Percentiles rank a stretch among this genome's conserved stretches.
Conservation (phyloP, 352 stramenopile genomes). For the Paralagenidium karlingii region DNA sequence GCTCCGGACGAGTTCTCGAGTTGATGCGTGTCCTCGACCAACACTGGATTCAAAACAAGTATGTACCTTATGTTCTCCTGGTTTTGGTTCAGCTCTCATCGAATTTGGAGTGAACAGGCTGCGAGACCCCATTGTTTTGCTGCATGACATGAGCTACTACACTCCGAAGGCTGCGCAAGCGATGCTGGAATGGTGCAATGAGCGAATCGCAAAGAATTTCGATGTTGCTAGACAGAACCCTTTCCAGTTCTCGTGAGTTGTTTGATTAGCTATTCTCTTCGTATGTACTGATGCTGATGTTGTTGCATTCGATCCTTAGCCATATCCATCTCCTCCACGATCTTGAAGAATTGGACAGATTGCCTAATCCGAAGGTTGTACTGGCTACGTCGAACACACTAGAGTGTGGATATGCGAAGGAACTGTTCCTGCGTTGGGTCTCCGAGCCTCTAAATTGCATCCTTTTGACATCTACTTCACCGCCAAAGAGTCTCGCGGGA, state of each 20-base stretch:
- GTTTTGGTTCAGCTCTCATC: background rate
- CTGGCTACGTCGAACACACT: conserved; percentile 65
- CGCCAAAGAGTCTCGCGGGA: conserved; percentile 52
- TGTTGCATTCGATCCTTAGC: conserved; percentile 8
- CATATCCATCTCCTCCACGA: conserved; percentile 81
- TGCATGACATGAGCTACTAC: conserved; percentile 86
- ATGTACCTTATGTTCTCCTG: conserved; percentile 9
- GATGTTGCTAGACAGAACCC: conserved; percentile 79
- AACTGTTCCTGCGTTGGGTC: conserved; percentile 77
- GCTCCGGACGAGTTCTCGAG: conserved; percentile 90
- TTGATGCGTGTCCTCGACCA: conserved; percentile 90
- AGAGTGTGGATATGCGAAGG: conserved; percentile 73
- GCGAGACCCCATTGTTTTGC: conserved; percentile 68
- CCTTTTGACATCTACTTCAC: conserved; percentile 62
- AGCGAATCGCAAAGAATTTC: conserved; percentile 84
- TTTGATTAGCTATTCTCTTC: background rate
- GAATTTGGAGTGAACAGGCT: conserved; percentile 21
- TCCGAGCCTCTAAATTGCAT: conserved; percentile 67
- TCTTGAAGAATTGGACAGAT: conserved; percentile 75
- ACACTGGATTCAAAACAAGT: conserved; percentile 94
- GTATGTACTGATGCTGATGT: background rate
- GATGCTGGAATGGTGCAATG: conserved; percentile 86
- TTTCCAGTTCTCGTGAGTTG: conserved; percentile 77
- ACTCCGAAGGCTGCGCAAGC: conserved; percentile 77
- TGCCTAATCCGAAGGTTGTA: conserved; percentile 79